Conservation (phyloP, 2,329 filamentous ascomycete genomes). For the Shiraia bambusicola region DNA sequence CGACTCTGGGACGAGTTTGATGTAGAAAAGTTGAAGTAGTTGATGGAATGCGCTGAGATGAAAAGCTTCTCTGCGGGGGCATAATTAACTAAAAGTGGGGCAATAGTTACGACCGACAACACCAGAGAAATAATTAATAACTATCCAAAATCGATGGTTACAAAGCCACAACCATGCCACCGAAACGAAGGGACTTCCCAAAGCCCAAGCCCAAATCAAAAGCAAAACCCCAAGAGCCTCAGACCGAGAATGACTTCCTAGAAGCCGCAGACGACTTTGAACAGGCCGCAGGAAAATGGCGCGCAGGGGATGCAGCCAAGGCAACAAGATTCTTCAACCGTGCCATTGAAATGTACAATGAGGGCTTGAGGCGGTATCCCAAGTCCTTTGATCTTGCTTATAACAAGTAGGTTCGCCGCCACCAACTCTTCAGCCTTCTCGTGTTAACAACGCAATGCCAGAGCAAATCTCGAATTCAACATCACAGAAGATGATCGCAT, state of each 20-base stretch:
- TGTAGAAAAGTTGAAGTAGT: conserved; percentile 24
- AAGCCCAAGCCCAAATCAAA: conserved; percentile 37
- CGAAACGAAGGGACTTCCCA: conserved; percentile 34
- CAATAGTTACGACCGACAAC: too few species aligned
- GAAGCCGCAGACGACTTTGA: conserved; percentile 69
- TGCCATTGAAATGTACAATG: conserved; percentile 66
- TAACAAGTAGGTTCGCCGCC: conserved; percentile 60
- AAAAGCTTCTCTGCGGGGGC: conserved; percentile 12
- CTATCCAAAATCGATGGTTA: background rate
- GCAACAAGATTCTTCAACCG: conserved; percentile 62
- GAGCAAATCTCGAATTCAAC: conserved; percentile 69
- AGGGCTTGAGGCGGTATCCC: conserved; percentile 62
- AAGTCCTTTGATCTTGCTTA: conserved; percentile 70
- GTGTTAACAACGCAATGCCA: conserved; percentile 36
- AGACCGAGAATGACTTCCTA: conserved; percentile 68
- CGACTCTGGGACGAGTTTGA: conserved; percentile 50
- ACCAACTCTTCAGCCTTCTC: background rate
- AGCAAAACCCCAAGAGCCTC: conserved; percentile 50
- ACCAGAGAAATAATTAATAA: background rate
- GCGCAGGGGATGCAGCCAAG: conserved; percentile 69
- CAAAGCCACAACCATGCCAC: conserved; percentile 22
- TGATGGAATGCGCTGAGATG: background rate
- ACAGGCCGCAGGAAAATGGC: conserved; percentile 73
- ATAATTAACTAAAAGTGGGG: conserved; percentile 19
- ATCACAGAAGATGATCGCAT: conserved; percentile 67